Percentiles rank a stretch among this genome's conserved stretches.
These are phyloP conservation scores for Populus alba DNA, from an alignment of 345 rosid genomes.

Conservation along the genomic window DNA sequence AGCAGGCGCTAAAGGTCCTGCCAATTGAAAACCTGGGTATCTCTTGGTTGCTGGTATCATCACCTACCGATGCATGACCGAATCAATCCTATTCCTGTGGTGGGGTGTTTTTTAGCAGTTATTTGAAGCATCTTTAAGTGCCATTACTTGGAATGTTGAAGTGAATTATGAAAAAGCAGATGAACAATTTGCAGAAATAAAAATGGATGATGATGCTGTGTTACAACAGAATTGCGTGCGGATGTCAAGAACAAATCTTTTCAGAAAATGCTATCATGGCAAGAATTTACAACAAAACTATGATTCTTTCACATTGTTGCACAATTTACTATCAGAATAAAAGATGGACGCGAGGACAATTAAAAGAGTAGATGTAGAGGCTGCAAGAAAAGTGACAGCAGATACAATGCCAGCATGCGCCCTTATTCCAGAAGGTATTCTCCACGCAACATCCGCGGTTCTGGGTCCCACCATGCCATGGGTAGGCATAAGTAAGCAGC, in stretches of 20 bases:
- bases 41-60: not conserved
- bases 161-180: not conserved
- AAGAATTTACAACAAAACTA: not conserved
- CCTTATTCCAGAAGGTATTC: conserved; percentile 56
- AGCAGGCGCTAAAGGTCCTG: not conserved
- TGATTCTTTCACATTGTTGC: not conserved
- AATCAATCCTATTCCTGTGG: no score
- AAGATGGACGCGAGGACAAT: conserved; percentile 43
- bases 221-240: no score
- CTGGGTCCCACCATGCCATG: conserved; percentile 13
- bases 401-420: conserved; percentile 52
- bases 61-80: not conserved
- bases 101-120: not conserved
- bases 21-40: not conserved
- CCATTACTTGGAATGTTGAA: not conserved
- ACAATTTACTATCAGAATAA: conserved; percentile 22
- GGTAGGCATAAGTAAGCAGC: conserved; percentile 42
- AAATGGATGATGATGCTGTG: not conserved
- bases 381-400: conserved; percentile 45
- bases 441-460: conserved; percentile 44
- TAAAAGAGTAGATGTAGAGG: conserved; percentile 43
- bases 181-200: not conserved
- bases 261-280: not conserved
- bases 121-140: not conserved
- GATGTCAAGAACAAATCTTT: no score